Evolutionary conservation across 495 filamentous ascomycete genomes (phyloP).

Genomic region (Astrothelium subdiscretum): DNA sequence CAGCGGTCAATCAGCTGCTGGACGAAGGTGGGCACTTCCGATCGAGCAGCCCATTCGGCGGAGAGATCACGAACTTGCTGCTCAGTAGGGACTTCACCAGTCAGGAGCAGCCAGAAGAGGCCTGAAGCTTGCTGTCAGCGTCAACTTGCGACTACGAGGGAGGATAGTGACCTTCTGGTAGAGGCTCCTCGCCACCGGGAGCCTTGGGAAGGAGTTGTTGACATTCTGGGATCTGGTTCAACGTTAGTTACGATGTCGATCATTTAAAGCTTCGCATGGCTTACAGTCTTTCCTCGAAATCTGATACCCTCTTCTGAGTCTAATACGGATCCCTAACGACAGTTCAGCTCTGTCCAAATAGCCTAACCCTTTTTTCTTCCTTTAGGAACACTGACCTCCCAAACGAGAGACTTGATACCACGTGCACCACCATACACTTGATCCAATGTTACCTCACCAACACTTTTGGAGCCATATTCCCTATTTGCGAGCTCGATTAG

Average conservation of each 20-base stretch:
- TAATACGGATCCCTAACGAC: slow-evolving; percentile 71
- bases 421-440: slow-evolving; percentile 98
- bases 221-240: slow-evolving; percentile 77
- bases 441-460: slow-evolving; percentile 97
- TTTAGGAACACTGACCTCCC: slow-evolving; percentile 54
- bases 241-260: neutral
- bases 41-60: slow-evolving; percentile 95
- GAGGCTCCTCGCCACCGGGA: slow-evolving; percentile 86
- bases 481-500: slow-evolving; percentile 31
- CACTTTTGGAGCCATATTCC: slow-evolving; percentile 84
- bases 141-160: slow-evolving; percentile 6
- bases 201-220: slow-evolving; percentile 94
- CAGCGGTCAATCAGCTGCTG: slow-evolving; percentile 99
- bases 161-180: slow-evolving; percentile 63
- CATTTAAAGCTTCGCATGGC: slow-evolving; percentile 11
- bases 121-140: slow-evolving; percentile 32
- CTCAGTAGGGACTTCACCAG: slow-evolving; percentile 90
- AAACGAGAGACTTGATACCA: slow-evolving; percentile 95
- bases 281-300: slow-evolving; percentile 87
- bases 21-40: slow-evolving; percentile 90
- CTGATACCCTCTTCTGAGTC: slow-evolving; percentile 98
- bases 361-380: neutral
- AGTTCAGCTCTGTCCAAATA: slow-evolving; percentile 15
- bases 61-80: slow-evolving; percentile 96
- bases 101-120: slow-evolving; percentile 99